Evolutionary conservation across 768 basidiomycete genomes (phyloP).

Genomic region (Lenzites betulinus): DNA sequence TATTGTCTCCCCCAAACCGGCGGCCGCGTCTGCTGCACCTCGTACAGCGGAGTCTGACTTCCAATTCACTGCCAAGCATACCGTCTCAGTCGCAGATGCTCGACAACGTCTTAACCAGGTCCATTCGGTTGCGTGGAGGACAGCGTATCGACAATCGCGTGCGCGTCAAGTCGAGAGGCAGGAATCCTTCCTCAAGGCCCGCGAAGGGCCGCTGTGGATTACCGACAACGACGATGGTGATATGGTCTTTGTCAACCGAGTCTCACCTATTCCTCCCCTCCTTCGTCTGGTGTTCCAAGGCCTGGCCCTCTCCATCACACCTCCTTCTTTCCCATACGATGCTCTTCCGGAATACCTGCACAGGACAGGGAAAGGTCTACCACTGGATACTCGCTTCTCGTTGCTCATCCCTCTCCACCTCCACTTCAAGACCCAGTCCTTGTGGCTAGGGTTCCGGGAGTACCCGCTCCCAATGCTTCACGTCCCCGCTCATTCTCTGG

Average conservation of each 20-base stretch:
- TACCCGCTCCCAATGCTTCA: slow-evolving; percentile 87
- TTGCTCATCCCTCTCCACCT: slow-evolving; percentile 84
- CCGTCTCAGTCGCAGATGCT: slow-evolving; percentile 73
- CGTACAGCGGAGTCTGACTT: slow-evolving; percentile 49
- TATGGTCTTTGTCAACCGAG: slow-evolving; percentile 43
- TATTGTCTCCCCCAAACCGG: slow-evolving; percentile 48
- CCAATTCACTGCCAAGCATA: slow-evolving; percentile 63
- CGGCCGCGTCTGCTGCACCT: slow-evolving; percentile 21
- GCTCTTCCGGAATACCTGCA: slow-evolving; percentile 64
- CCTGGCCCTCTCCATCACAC: slow-evolving; percentile 55
- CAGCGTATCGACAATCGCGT: slow-evolving; percentile 39
- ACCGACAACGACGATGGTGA: slow-evolving; percentile 40
- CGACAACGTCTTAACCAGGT: slow-evolving; percentile 64
- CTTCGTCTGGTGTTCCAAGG: slow-evolving; percentile 63
- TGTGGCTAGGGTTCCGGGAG: slow-evolving; percentile 72
- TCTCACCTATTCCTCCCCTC: slow-evolving; percentile 57
- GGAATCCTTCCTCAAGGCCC: slow-evolving; percentile 8
- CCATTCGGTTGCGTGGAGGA: slow-evolving; percentile 72
- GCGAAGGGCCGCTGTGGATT: slow-evolving; percentile 6
- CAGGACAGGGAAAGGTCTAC: slow-evolving; percentile 68
- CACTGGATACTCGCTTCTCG: slow-evolving; percentile 69
- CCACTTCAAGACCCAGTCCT: slow-evolving; percentile 61
- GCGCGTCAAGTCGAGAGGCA: slow-evolving; percentile 41
- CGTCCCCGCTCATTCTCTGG: slow-evolving; percentile 53
- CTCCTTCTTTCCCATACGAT: slow-evolving; percentile 59